Evolutionary conservation across 2,329 filamentous ascomycete genomes (phyloP).

Genomic region (Fusarium coffeatum): DNA sequence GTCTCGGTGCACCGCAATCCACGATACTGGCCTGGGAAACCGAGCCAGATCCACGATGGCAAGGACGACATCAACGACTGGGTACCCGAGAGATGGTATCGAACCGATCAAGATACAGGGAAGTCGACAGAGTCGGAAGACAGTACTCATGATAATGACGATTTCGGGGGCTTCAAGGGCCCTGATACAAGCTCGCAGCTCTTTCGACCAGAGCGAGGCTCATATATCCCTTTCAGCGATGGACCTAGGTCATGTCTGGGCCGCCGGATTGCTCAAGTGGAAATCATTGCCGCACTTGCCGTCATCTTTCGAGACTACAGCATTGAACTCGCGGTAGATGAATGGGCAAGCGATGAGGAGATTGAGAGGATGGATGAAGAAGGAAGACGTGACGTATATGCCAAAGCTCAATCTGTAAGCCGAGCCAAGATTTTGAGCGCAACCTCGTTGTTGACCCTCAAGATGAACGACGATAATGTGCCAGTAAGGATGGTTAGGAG

Average conservation of each 20-base stretch:
- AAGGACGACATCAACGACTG: conserved; percentile 73
- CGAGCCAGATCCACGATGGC: conserved; percentile 57
- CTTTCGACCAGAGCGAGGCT: conserved; percentile 68
- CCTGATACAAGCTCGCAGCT: conserved; percentile 71
- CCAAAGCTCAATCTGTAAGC: conserved; percentile 67
- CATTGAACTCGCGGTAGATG: conserved; percentile 76
- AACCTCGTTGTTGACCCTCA: conserved; percentile 75
- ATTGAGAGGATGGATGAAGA: conserved; percentile 61
- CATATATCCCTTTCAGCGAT: conserved; percentile 69
- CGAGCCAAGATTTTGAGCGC: conserved; percentile 65
- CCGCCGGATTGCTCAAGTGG: conserved; percentile 68
- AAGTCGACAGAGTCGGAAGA: conserved; percentile 25
- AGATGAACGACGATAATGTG: conserved; percentile 72
- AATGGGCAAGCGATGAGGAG: conserved; percentile 66
- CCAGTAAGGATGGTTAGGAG: conserved; percentile 76
- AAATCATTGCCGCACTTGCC: conserved; percentile 66
- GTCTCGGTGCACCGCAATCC: conserved; percentile 74
- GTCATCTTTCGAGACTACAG: conserved; percentile 69
- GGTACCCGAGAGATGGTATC: conserved; percentile 79
- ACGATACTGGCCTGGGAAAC: conserved; percentile 74
- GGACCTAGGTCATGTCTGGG: conserved; percentile 69
- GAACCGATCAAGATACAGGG: conserved; percentile 36
- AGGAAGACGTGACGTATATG: conserved; percentile 66
- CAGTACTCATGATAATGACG: conserved; percentile 55
- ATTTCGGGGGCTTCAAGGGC: conserved; percentile 69